These are phyloP conservation scores for Huntiella omanensis DNA, from an alignment of 2,329 filamentous ascomycete species.

Conservation along the genomic window DNA sequence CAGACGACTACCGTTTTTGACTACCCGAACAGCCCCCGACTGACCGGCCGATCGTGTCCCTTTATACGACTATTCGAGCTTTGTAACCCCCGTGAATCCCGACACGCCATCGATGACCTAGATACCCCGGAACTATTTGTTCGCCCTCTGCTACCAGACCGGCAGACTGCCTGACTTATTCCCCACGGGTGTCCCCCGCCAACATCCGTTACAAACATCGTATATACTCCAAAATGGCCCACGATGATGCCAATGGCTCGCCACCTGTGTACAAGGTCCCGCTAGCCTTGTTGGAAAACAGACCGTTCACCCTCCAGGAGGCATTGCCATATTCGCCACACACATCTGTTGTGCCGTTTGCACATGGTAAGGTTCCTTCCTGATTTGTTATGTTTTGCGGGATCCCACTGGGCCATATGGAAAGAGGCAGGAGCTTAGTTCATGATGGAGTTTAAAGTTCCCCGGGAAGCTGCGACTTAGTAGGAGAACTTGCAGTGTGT, in stretches of 20 bases:
- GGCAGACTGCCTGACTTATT: no score
- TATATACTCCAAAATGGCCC: conserved; percentile 2
- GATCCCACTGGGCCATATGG: no score
- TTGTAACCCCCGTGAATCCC: neutral
- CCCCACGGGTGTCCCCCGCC: no score
- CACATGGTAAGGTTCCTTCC: conserved; percentile 35
- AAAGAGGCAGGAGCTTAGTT: no score
- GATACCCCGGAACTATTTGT: neutral
- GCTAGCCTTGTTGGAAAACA: conserved; percentile 11
- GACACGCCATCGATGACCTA: neutral
- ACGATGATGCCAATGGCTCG: conserved; percentile 6
- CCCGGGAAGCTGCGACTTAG: neutral
- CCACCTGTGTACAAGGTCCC: conserved; percentile 7
- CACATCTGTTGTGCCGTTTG: conserved; percentile 61
- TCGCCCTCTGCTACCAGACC: no score
- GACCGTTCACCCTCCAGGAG: conserved; percentile 49
- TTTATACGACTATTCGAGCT: no score
- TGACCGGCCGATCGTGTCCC: no score
- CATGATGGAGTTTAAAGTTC: neutral
- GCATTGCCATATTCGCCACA: conserved; percentile 69
- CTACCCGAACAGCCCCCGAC: no score
- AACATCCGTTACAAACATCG: no score
- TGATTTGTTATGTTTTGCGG: neutral
- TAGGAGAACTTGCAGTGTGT: neutral
- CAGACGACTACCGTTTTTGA: no score